Evolutionary conservation across 306 rosid genomes (phyloP).

Genomic region (Begonia loranthoides): DNA sequence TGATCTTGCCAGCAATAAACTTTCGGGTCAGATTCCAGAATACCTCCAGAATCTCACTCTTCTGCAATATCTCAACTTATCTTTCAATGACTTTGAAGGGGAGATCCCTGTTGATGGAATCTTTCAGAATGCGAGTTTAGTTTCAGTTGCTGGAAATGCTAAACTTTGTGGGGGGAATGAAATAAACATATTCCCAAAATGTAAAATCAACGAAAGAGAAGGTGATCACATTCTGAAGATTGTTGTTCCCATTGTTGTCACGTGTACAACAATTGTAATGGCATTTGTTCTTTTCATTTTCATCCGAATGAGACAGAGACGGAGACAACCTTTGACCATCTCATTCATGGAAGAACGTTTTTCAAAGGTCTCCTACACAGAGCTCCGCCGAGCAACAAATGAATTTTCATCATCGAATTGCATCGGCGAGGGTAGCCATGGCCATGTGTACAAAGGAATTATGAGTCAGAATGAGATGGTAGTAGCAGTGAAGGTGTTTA

Average conservation of each 20-base stretch:
- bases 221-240: not conserved
- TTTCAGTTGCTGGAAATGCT: not conserved
- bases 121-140: not conserved
- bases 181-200: not conserved
- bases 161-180: conserved; percentile 6
- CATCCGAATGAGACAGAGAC: not conserved
- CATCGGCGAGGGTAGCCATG: too few species aligned
- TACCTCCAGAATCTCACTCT: conserved; percentile 1
- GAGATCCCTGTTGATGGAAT: conserved; percentile 8
- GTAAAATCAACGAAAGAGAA: not conserved
- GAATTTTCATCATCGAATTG: too few species aligned
- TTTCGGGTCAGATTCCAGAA: conserved; percentile 3
- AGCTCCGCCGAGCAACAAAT: too few species aligned
- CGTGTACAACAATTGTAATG: not conserved
- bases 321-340: not conserved
- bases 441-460: too few species aligned
- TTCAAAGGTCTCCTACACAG: too few species aligned
- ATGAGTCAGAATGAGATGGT: too few species aligned
- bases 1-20: conserved; percentile 2
- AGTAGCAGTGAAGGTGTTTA: too few species aligned
- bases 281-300: not conserved
- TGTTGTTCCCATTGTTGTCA: not conserved
- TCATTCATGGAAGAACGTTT: too few species aligned
- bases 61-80: conserved; percentile 4
- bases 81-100: conserved; percentile 8